Percentiles rank a stretch among this genome's conserved stretches.
Conservation (phyloP, 176 grass and related monocot genomes). For the Ananas comosus region DNA sequence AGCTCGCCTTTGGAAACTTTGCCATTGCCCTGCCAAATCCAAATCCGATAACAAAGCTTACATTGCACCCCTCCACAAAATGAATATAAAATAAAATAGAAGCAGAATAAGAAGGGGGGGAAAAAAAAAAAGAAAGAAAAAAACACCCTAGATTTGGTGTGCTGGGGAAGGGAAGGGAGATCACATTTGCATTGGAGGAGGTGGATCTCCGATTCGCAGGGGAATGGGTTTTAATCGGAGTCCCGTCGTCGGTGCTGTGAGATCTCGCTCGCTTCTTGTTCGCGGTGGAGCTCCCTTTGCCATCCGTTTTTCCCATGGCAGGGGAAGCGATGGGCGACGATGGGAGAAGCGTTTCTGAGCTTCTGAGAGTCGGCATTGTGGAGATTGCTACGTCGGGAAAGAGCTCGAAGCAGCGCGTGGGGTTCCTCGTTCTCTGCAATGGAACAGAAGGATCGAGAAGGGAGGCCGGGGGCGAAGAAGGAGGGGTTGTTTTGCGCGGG, state of each 20-base stretch:
- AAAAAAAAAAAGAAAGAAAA: too few relatives aligned
- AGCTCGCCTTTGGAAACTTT: slow-evolving; percentile 7
- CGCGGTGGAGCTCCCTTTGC: not conserved
- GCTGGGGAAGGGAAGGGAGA: not conserved
- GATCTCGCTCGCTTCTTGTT: not conserved
- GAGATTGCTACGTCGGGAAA: not conserved
- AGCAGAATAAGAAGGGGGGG: too few relatives aligned
- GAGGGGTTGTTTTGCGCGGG: not conserved
- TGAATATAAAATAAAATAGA: too few relatives aligned
- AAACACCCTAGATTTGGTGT: too few relatives aligned
- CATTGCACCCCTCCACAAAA: too few relatives aligned
- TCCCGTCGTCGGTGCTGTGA: not conserved
- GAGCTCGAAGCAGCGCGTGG: slow-evolving; percentile 1
- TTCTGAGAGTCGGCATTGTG: slow-evolving; percentile 62
- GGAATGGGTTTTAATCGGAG: not conserved
- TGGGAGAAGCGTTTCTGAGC: slow-evolving; percentile 21
- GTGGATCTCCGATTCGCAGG: not conserved
- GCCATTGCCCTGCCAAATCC: too few relatives aligned
- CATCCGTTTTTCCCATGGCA: not conserved
- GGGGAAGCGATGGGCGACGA: not conserved
- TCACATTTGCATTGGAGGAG: not conserved
- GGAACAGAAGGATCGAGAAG: slow-evolving; percentile 15
- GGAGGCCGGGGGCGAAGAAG: not conserved
- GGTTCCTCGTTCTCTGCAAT: not conserved
- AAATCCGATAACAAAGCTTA: too few relatives aligned